Evolutionary conservation across 2,329 filamentous ascomycete species (phyloP).

Genomic region (Cadophora sp.): DNA sequence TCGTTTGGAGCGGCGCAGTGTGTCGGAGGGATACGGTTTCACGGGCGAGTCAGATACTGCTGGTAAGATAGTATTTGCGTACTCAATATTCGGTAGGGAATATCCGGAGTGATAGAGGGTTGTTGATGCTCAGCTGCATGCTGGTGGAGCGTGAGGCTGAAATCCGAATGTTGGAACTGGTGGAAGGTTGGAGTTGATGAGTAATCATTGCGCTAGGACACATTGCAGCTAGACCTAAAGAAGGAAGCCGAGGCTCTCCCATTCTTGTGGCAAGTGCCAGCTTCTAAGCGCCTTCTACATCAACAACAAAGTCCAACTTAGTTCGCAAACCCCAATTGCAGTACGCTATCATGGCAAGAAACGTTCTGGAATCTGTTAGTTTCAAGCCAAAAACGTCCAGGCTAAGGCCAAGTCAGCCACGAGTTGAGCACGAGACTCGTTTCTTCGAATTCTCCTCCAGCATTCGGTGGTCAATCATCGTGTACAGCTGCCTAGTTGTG

Average conservation of each 20-base stretch:
- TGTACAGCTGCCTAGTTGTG: not conserved
- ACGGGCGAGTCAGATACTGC: not conserved
- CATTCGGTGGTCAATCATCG: too few species aligned
- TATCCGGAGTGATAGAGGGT: not conserved
- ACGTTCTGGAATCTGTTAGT: not conserved
- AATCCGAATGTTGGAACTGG: too few species aligned
- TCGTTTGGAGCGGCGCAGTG: not conserved
- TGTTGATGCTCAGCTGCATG: constrained; percentile 10
- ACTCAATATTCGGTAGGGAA: constrained; percentile 6
- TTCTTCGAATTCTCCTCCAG: not conserved
- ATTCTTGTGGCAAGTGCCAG: not conserved
- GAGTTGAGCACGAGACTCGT: not conserved
- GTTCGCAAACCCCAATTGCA: not conserved
- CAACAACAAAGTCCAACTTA: not conserved
- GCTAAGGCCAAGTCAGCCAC: not conserved
- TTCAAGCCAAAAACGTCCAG: not conserved
- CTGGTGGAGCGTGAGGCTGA: constrained; percentile 5
- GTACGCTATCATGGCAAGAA: not conserved
- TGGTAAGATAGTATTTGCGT: constrained; percentile 2
- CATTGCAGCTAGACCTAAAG: not conserved
- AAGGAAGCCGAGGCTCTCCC: not conserved
- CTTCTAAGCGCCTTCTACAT: not conserved
- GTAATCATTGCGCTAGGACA: not conserved
- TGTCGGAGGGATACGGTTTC: too few species aligned
- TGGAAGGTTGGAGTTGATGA: not conserved